A percentile compares a stretch with the other conserved stretches of the same genome.
Conservation (phyloP, 2,329 filamentous ascomycete genomes). For the Alternaria infectoria region DNA sequence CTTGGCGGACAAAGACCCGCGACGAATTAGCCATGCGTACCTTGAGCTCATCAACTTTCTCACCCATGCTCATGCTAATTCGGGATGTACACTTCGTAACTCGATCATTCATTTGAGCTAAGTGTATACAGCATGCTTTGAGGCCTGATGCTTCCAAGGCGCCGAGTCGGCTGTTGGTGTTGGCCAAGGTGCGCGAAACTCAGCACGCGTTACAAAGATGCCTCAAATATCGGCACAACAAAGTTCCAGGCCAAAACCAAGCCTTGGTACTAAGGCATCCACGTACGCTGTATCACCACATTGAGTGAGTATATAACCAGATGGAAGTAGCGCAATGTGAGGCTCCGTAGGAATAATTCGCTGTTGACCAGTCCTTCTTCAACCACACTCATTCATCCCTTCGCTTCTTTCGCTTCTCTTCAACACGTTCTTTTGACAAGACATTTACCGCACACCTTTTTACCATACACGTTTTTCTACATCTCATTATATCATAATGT, state of each 20-base stretch:
- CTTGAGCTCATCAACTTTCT: not conserved
- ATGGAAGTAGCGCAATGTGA: not conserved
- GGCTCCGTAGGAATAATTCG: constrained; percentile 17
- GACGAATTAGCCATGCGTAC: not conserved
- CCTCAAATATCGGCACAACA: too few relatives aligned
- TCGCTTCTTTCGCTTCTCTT: constrained; percentile 15
- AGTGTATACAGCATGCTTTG: not conserved
- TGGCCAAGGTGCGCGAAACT: constrained; percentile 23
- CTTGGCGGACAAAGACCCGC: not conserved
- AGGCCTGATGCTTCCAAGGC: not conserved
- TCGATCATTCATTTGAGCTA: not conserved
- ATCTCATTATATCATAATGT: constrained; percentile 20
- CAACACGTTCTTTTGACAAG: constrained; percentile 5
- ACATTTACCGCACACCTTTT: not conserved
- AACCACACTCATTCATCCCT: constrained; percentile 8
- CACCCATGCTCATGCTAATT: not conserved
- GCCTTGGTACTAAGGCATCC: constrained; percentile 25
- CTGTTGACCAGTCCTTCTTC: constrained; percentile 37
- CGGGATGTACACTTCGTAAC: not conserved
- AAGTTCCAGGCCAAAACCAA: too few relatives aligned
- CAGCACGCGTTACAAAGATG: constrained; percentile 19
- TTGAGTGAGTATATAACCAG: constrained; percentile 4
- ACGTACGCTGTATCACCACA: not conserved
- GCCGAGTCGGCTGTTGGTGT: not conserved
- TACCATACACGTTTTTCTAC: not conserved